A percentile compares a stretch with the other conserved stretches of the same genome.
Evolutionary conservation across 1,284 basidiomycete genomes (phyloP).

Genomic region (Sphaerobolus stellatus): DNA sequence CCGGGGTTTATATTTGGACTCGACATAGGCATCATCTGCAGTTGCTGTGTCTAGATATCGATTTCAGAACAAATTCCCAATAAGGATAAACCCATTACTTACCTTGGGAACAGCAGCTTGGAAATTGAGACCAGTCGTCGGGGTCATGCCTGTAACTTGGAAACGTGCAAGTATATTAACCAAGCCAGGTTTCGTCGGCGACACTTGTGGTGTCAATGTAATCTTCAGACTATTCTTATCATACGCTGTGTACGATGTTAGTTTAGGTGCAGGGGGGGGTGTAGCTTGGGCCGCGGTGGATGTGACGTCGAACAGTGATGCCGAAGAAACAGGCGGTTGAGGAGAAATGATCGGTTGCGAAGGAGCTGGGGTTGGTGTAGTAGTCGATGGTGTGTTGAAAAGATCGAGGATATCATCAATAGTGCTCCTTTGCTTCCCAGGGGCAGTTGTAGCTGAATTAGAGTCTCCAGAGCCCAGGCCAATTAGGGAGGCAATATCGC

Average conservation of each 20-base stretch:
- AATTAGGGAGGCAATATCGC: constrained; percentile 91
- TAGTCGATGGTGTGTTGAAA: constrained; percentile 60
- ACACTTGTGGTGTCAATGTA: constrained; percentile 85
- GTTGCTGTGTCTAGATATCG: constrained; percentile 78
- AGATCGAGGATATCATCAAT: constrained; percentile 92
- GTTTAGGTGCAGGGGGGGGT: constrained; percentile 37
- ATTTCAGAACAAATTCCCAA: constrained; percentile 1
- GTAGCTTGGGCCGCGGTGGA: constrained; percentile 22
- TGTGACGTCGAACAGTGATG: constrained; percentile 15
- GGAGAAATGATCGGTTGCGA: too few species aligned
- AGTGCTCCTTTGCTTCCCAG: constrained; percentile 53
- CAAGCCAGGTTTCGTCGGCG: constrained; percentile 76
- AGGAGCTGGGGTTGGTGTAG: constrained; percentile 25
- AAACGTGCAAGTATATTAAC: constrained; percentile 91
- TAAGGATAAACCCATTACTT: constrained; percentile 18
- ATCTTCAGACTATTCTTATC: constrained; percentile 89
- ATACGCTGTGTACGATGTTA: constrained; percentile 83
- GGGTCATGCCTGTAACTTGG: constrained; percentile 57
- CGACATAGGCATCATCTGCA: constrained; percentile 98
- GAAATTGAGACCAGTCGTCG: constrained; percentile 76
- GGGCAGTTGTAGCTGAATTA: constrained; percentile 41
- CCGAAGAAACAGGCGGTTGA: too few species aligned
- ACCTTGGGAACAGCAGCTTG: constrained; percentile 99
- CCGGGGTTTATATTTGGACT: constrained; percentile 79
- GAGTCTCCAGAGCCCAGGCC: constrained; percentile 50